Evolutionary conservation across 192 early-diverging fungal species (phyloP).

Genomic region (Coemansia sp.): DNA sequence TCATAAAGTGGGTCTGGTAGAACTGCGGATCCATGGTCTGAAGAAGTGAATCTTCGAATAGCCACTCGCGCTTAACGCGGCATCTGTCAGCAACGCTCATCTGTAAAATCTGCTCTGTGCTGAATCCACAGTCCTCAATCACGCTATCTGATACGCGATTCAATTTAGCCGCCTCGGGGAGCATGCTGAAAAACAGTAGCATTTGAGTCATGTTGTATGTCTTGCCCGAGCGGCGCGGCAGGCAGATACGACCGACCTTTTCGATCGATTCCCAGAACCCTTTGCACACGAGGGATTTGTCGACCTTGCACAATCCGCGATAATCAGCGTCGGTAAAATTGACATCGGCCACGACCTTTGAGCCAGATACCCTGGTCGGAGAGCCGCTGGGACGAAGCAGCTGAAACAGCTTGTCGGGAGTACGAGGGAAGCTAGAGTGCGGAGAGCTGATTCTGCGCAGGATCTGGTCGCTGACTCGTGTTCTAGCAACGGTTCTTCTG

Average conservation of each 20-base stretch:
- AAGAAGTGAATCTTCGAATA: slow-evolving; percentile 32
- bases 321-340: slow-evolving; percentile 23
- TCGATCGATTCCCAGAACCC: slow-evolving; percentile 36
- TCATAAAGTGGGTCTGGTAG: slow-evolving; percentile 37
- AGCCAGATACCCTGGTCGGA: slow-evolving; percentile 34
- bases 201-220: slow-evolving; percentile 48
- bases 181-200: slow-evolving; percentile 38
- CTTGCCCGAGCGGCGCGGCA: slow-evolving; percentile 42
- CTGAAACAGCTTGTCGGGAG: slow-evolving; percentile 29
- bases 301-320: slow-evolving; percentile 27
- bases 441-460: neutral
- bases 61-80: slow-evolving; percentile 33
- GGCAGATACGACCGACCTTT: slow-evolving; percentile 30
- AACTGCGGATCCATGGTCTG: slow-evolving; percentile 29
- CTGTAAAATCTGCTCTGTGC: no score
- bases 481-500: neutral
- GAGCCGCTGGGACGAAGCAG: no score
- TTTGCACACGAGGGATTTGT: slow-evolving; percentile 46
- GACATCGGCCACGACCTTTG: slow-evolving; percentile 20
- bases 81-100: no score
- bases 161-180: slow-evolving; percentile 14
- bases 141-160: slow-evolving; percentile 13
- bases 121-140: slow-evolving; percentile 4
- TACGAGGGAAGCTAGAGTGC: neutral
- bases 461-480: neutral